Evolutionary conservation across 192 early-diverging fungal genomes (phyloP), one percentile per base, ranked within the genome.

Genomic region (Backusella westeae): DNA sequence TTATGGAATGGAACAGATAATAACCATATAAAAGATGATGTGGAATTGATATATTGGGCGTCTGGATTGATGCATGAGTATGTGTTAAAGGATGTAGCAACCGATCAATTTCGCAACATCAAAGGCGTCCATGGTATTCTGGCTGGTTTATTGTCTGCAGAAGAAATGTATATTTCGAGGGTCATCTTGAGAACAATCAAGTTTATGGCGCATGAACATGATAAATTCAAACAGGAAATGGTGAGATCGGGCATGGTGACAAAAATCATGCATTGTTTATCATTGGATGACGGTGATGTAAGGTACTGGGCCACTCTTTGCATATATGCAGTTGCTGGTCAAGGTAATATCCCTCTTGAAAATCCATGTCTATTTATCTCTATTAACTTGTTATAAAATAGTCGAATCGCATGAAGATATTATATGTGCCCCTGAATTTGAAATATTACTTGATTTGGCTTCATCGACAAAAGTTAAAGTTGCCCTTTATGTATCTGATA

Each of bases 31-130:
- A 35, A 74, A 90, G 93, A 94, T 39, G 94, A 95, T 82, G 82
- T 85, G 52, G 94, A 95, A 68, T 85, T 95, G 2, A 90, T 91
- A 6, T 92, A 89, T 67, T 95, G 94, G 94, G 86, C 94, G 10
- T 80, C 93, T 0, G 91, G 91, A 52, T 77, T 95, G 2, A 88
- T 95, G 81, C 93, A 95, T 78, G 94, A 95, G 77, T 94, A 88
- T 85, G 89, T 88, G 1, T 77, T 88, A 44, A 90, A 88, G 82
- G 89, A 93, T 69, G 85, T 92, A 0, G 89, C 87, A 15, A 49
- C 86, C 15, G 78, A 85, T n/a, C 78, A 91, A 21, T 89, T 95
- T 75, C 78, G 87, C 53, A 70, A 82, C 15, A 85, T 90, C 39
- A 85, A 85, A 67, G 92, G 91, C 1, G 74, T 95, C 3, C 82